phyloP scores from a whole-genome alignment of 2,329 filamentous ascomycete genomes.

The Alternaria ethzedia region DNA sequence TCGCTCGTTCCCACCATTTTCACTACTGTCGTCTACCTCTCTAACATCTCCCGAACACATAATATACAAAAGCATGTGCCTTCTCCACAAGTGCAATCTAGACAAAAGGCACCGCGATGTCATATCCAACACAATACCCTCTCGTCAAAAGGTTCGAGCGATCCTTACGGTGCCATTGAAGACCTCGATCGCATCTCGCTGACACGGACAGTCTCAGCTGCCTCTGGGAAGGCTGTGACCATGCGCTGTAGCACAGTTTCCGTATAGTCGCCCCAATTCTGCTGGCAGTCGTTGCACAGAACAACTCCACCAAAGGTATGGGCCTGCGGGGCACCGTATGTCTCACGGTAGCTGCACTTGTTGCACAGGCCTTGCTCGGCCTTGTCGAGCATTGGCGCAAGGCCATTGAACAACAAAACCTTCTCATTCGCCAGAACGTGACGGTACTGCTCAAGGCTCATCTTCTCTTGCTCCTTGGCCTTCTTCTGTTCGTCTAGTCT shows the following conservation, averaged over 20 bases:
- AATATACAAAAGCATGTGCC: too few species aligned
- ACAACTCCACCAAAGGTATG: neutral
- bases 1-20: neutral
- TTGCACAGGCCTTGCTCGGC: neutral
- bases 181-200: neutral
- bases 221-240: neutral
- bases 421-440: neutral
- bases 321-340: neutral
- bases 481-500: neutral
- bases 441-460: neutral
- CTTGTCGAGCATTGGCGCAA: neutral
- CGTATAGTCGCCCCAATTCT: neutral
- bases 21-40: too few species aligned
- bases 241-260: conserved; percentile 3
- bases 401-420: neutral
- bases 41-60: too few species aligned
- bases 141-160: neutral
- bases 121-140: neutral
- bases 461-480: neutral
- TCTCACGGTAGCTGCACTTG: neutral
- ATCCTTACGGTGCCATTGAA: neutral
- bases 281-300: neutral
- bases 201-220: neutral
- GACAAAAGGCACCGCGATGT: too few species aligned
- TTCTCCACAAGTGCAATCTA: too few species aligned